Conservation (phyloP, 1,139 yeast genomes). For the Wickerhamomyces sp. region DNA sequence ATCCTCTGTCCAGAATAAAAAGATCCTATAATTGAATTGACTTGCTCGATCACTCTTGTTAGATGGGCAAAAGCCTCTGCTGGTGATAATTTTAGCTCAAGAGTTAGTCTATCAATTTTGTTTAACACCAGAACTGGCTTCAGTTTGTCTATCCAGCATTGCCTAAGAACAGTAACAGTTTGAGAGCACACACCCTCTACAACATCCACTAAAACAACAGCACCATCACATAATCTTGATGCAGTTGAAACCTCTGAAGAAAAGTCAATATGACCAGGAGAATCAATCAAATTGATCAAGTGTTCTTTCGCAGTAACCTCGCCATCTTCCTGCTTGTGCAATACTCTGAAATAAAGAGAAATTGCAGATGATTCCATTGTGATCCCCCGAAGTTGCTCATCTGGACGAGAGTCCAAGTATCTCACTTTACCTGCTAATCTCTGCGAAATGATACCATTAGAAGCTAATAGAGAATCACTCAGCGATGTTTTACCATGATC, state of each 20-base stretch:
- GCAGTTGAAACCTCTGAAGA: slow-evolving; percentile 96
- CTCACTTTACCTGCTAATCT: slow-evolving; percentile 94
- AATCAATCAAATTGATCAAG: slow-evolving; percentile 87
- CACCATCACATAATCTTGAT: slow-evolving; percentile 94
- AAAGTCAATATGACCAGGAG: slow-evolving; percentile 98
- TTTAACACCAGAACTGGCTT: slow-evolving; percentile 89
- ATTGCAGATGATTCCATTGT: slow-evolving; percentile 97
- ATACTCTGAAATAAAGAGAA: slow-evolving; percentile 72
- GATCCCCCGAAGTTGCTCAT: slow-evolving; percentile 93
- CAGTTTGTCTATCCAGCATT: slow-evolving; percentile 91
- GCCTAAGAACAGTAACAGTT: slow-evolving; percentile 90
- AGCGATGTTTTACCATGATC: slow-evolving; percentile 98
- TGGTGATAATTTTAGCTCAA: slow-evolving; percentile 80
- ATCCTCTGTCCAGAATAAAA: slow-evolving; percentile 92
- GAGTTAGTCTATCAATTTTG: slow-evolving; percentile 82
- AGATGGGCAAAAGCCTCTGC: slow-evolving; percentile 82
- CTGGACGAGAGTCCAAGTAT: slow-evolving; percentile 89
- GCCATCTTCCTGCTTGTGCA: slow-evolving; percentile 41
- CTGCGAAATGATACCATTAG: slow-evolving; percentile 94
- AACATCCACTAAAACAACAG: slow-evolving; percentile 90
- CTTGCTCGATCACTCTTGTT: slow-evolving; percentile 79
- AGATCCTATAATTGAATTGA: slow-evolving; percentile 90
- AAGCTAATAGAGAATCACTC: slow-evolving; percentile 87
- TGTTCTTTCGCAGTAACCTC: slow-evolving; percentile 61
- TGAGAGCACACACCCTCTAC: slow-evolving; percentile 99